Base-by-base conservation (phyloP, 2,329 filamentous ascomycete species). In the Tolypocladium endophyticum region DNA sequence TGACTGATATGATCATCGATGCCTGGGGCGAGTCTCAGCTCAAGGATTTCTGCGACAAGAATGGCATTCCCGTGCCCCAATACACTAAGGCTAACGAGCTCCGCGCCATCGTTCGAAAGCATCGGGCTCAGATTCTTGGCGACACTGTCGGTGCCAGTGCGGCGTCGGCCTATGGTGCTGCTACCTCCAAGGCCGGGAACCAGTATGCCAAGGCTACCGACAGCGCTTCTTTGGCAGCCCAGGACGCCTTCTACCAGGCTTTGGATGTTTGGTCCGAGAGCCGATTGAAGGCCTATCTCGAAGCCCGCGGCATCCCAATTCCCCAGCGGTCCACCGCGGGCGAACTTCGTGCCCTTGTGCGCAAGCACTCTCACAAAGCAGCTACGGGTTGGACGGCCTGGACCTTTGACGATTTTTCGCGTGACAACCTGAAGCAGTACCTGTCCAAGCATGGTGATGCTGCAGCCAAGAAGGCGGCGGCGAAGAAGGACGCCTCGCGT, bases 41-140 rank as follows among this genome's bases (percentile, higher is more conserved):
- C 72, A 97, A 97, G 81, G 87, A 90, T 63, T 97, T 94, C 78
- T 86, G 86, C 59, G 93, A 97, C 78, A 90, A 92, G 81, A 94
- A 97, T 67, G 85, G 86, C 60, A 88, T 99, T 70, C 73, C 70
- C 16, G 90, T 97, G 57, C 94, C 94, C 12, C 93, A 97, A 71
- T 94, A 93, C 55, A 95, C 90, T 70, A 92, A 89, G 79, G 79
- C 85, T 66, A 95, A 97, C 69, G 93, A 99, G 74, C 83, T 97
- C 33, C 80, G 95, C 58, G 92, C 93, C 58, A 83, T 97, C 63
- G 88, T 93, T 64, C 91, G 93, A 71, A 95, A 94, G 81, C 85
- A 96, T 76, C 87, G 89, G 61, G 87, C 88, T 61, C 79, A 86
- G 61, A 78, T 93, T 54, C 78, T 87, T 23, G 87, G 86, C 61